Evolutionary conservation across 352 stramenopile species (phyloP), one percentile per base, ranked within the genome.

Genomic region (Globisporangium uncinulatum): DNA sequence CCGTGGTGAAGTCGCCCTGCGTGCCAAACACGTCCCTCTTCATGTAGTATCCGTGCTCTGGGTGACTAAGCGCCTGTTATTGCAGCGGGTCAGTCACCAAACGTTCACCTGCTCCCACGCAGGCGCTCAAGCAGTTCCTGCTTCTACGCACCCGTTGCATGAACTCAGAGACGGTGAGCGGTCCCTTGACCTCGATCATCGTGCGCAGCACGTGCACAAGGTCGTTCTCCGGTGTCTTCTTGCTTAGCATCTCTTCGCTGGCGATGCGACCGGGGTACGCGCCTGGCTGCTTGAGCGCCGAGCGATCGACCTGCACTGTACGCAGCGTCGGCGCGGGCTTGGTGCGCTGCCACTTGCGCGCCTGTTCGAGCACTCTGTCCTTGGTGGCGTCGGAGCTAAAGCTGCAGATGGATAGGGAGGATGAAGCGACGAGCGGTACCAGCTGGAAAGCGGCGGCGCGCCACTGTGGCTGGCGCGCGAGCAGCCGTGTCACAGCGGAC

Each of bases 31-130:
- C 83, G 59, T 97, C 84, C 42, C 86, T 85, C 65, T 95, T 94
- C 72, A 97, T 98, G 77, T 98, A 98, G 73, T 98, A 98, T 37
- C 95, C 95, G 71, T 97, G 83, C 51, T 87, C 54, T 14, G 89
- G 91, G 75, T 98, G 91, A 47, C 87, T 89, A 62, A 98, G 76
- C 34, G 82, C 82, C 73, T 83, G 54, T 14, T 20, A 2, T 19
- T 9, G 51, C 13, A 17, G 7, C 36, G 10, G 3, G 32, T 20
- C 24, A 42, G 21, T 13, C 3, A 41, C 8, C 17, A 17, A 6
- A 3, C 24, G 20, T 9, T 24, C 9, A 11, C 10, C 34, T 47
- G 20, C 8, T 54, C 2, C 32, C 34, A 24, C 24, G 3, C 37
- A 29, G 15, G 15, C 54, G 19, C 9, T 44, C 24, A 29, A 29